Percentiles rank a stretch among this genome's conserved stretches.
phyloP scores from a whole-genome alignment of 495 filamentous ascomycete species.

The Aspergillus haitiensis region DNA sequence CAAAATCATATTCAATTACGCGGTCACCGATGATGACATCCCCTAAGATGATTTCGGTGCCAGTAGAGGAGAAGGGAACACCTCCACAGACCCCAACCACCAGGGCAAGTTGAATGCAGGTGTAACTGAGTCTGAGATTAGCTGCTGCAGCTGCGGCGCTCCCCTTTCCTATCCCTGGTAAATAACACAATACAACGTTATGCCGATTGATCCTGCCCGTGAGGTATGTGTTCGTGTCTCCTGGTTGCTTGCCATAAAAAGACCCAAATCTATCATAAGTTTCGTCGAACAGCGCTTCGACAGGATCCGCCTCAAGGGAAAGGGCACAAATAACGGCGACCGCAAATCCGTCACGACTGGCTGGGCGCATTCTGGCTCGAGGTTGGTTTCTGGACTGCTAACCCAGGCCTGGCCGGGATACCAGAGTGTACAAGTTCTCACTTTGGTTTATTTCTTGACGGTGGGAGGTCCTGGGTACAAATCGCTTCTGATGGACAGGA shows the following conservation, averaged over 20 bases:
- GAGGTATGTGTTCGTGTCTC: slow-evolving; percentile 28
- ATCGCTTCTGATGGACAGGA: too few relatives aligned
- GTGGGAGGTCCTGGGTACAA: too few relatives aligned
- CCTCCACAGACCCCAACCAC: slow-evolving; percentile 37
- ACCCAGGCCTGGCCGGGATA: too few relatives aligned
- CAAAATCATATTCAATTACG: slow-evolving; percentile 42
- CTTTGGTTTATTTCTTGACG: too few relatives aligned
- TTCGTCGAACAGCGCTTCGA: slow-evolving; percentile 32
- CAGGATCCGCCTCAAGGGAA: slow-evolving; percentile 30
- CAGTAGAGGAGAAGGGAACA: slow-evolving; percentile 15
- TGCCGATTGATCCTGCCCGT: slow-evolving; percentile 37
- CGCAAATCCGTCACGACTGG: too few relatives aligned
- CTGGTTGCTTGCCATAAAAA: slow-evolving; percentile 6
- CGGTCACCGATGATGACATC: slow-evolving; percentile 46
- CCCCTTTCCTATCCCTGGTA: slow-evolving; percentile 37
- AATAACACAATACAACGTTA: slow-evolving; percentile 37
- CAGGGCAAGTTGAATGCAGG: slow-evolving; percentile 23
- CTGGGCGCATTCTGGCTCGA: too few relatives aligned
- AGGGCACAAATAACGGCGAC: too few relatives aligned
- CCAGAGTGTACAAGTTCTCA: too few relatives aligned
- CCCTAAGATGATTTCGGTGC: slow-evolving; percentile 37
- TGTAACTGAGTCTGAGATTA: slow-evolving; percentile 33
- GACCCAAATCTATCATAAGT: slow-evolving; percentile 19
- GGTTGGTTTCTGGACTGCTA: too few relatives aligned
- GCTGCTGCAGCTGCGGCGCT: slow-evolving; percentile 33